Evolutionary conservation across 768 basidiomycete species (phyloP), one percentile per base, ranked within the genome.

Genomic region (Hypholoma fasciculare): DNA sequence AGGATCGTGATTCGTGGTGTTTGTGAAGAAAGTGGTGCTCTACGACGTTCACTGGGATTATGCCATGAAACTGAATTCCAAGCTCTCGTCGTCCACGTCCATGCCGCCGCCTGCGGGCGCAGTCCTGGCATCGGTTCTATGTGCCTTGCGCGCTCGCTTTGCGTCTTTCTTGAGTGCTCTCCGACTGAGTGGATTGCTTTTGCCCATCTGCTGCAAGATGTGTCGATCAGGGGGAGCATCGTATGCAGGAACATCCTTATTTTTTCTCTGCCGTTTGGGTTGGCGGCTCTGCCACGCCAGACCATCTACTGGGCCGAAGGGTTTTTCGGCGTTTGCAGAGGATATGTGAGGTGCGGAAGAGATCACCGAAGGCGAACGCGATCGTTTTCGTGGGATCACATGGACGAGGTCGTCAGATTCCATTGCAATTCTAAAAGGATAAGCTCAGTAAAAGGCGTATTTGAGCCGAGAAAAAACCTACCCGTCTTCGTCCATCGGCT

Each of bases 251-350:
- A 84, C 63, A 42, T 83, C 82, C 64, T 82, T 85, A 36, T 78
- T 76, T 64, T 75, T 83, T 13, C 87, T 79, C 54, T 83, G 78
- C 8, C 88, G 84, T 66, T 89, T 89, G 0, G 87, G 84, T 59
- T 78, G 79, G 39, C 75, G 78, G 43, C 26, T 61, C 57, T 36
- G 64, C 63, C 37, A 65, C 52, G n/a, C 52, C 12, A 12, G 38
- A 16, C 23, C 51, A 20, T 52, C 51, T 6, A 23, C 48, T 36
- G 39, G 51, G 13, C 20, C 20, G n/a, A 39, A 23, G 17, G 23
- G 48, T 11, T 27, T 44, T 23, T 49, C 56, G 43, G 57, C 52
- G 46, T 57, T 59, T 34, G 48, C 62, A 19, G 42, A n/a, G 20
- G 49, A 57, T 14, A 61, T 58, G 14, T 58, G 52, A 17, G 66